phyloP scores from a whole-genome alignment of 2,329 filamentous ascomycete species.

The Gnomoniopsis sp. region DNA sequence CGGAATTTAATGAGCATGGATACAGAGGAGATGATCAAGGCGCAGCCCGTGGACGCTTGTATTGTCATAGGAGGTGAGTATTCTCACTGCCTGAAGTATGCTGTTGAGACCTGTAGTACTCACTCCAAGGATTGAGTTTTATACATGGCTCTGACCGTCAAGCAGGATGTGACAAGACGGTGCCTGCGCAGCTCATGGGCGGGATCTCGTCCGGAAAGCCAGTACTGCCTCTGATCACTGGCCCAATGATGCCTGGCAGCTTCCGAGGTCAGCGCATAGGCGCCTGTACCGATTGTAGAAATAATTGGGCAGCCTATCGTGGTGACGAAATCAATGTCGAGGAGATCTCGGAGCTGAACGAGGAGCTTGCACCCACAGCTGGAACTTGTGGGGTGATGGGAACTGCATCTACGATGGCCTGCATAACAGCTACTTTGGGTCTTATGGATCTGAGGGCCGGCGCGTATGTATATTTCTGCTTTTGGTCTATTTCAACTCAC shows the following conservation, averaged over 20 bases:
- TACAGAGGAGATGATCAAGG: slow-evolving; percentile 73
- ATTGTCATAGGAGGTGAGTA: slow-evolving; percentile 62
- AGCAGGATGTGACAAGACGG: slow-evolving; percentile 69
- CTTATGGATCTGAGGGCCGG: slow-evolving; percentile 69
- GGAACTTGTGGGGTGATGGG: slow-evolving; percentile 91
- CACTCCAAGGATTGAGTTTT: not conserved
- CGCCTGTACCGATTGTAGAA: slow-evolving; percentile 72
- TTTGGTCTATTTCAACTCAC: not conserved
- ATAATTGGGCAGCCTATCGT: slow-evolving; percentile 68
- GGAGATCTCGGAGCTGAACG: slow-evolving; percentile 67
- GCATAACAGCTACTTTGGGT: slow-evolving; percentile 78
- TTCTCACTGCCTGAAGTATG: not conserved
- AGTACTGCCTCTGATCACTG: slow-evolving; percentile 64
- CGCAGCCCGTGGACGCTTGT: slow-evolving; percentile 67
- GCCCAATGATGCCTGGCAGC: slow-evolving; percentile 73
- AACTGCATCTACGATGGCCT: slow-evolving; percentile 87
- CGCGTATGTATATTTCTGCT: not conserved
- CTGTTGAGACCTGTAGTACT: not conserved
- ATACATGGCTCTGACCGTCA: not conserved
- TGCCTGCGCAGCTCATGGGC: slow-evolving; percentile 72
- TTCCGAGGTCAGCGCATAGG: slow-evolving; percentile 62
- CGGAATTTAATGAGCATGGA: slow-evolving; percentile 77
- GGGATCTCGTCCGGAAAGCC: slow-evolving; percentile 73
- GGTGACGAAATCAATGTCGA: slow-evolving; percentile 67
- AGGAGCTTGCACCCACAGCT: slow-evolving; percentile 69